Conservation (phyloP, 768 basidiomycete genomes). For the Cubamyces lactineus region DNA sequence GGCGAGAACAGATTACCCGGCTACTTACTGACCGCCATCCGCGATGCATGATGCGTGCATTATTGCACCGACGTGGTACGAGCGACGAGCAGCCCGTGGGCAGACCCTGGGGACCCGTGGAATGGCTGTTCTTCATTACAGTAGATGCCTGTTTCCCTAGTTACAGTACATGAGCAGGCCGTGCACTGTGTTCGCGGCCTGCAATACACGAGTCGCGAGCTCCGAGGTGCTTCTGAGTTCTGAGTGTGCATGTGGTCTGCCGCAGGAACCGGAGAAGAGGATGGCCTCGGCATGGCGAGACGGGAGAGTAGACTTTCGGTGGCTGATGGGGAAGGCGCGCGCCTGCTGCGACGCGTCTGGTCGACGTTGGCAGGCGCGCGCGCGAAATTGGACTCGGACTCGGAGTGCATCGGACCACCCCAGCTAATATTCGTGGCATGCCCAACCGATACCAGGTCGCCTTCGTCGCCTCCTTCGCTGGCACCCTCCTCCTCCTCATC, state of each 20-base stretch:
- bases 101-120: too few relatives aligned
- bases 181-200: background rate
- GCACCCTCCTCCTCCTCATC: constrained; percentile 52
- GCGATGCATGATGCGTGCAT: too few relatives aligned
- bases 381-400: background rate
- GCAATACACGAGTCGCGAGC: background rate
- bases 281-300: constrained; percentile 13
- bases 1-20: background rate
- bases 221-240: background rate
- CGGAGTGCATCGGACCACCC: background rate
- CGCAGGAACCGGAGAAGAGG: background rate
- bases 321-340: background rate
- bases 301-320: background rate
- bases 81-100: too few relatives aligned
- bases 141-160: constrained; percentile 1
- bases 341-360: too few relatives aligned
- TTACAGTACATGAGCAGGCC: background rate
- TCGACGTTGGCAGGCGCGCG: background rate
- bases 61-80: too few relatives aligned
- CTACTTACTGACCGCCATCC: background rate
- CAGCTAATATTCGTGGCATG: constrained; percentile 39
- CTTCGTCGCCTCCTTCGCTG: constrained; percentile 57
- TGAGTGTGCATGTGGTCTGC: background rate
- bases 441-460: constrained; percentile 58
- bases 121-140: constrained; percentile 1